Conservation (phyloP, 805 yeast genomes). For the Yarrowia keelungensis region DNA sequence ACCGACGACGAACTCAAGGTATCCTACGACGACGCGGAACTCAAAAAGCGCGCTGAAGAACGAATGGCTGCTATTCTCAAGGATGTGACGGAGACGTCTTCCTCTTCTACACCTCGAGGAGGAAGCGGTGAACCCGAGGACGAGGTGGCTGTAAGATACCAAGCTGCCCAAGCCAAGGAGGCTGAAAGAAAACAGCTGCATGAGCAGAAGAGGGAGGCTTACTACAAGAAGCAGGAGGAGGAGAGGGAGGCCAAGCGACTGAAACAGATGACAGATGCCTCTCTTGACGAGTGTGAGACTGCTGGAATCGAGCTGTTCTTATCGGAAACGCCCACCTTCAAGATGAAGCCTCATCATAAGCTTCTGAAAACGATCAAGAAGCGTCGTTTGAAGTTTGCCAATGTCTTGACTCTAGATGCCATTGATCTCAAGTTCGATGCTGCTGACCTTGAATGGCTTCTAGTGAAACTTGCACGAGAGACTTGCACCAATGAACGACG, state of each 20-base stretch:
- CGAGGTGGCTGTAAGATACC: conserved; percentile 6
- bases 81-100: not conserved
- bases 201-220: not conserved
- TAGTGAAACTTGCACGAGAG: conserved; percentile 6
- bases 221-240: not conserved
- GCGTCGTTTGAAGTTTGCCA: not conserved
- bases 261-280: not conserved
- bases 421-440: not conserved
- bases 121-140: conserved; percentile 14
- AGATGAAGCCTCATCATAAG: not conserved
- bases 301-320: conserved; percentile 2
- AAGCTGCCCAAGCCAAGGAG: conserved; percentile 7
- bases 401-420: not conserved
- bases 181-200: conserved; percentile 3
- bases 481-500: not conserved
- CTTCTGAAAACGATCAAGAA: not conserved
- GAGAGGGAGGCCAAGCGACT: not conserved
- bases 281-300: conserved; percentile 1
- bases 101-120: not conserved
- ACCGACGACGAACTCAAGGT: conserved; percentile 7
- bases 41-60: not conserved
- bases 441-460: conserved; percentile 3
- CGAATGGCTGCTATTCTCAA: conserved; percentile 8
- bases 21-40: not conserved
- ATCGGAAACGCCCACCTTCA: not conserved